Evolutionary conservation across 2,329 filamentous ascomycete genomes (phyloP), one percentile per base, ranked within the genome.

Genomic region (Cladophialophora chaetospira): DNA sequence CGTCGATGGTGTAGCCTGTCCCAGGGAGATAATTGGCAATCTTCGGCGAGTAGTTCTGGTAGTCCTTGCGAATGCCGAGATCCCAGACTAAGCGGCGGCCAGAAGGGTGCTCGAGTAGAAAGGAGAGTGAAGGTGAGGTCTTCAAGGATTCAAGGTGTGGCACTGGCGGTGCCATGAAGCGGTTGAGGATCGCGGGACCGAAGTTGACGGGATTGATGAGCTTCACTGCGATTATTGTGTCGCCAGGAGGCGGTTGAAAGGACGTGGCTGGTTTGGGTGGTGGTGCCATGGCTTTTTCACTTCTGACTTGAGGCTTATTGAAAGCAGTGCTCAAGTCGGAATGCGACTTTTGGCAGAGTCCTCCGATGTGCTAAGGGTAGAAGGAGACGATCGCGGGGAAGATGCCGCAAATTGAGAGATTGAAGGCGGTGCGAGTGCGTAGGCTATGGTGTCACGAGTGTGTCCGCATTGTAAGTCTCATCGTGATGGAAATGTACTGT

Each of bases 201-300:
- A 75, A 75, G 26, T 74, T 73, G 19, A 72, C 71, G 0, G 73
- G 67, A 43, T 73, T 74, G 25, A 75, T 74, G 35, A 75, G 62
- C 21, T 15, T 17, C 10, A 58, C 55, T 10, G 13, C 50, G 23
- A 56, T 15, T 11, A 17, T 28, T 13, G 42, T 26, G 11, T 56
- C 45, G 10, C 53, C 46, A 10, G 25, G 11, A 31, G 53, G 53
- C 15, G 50, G 8, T 13, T 52, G n/a, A 11, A 52, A 38, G 31
- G 25, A 19, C 8, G 42, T 10, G 42, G 15, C 25, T 40, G 36
- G 6, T n/a, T 10, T 10, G 42, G 15, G 9, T 40, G 36, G 6
- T n/a, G 36, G 36, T 31, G 28, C 28, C 28, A 31, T 31, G 28
- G n/a, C n/a, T n/a, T n/a, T n/a, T n/a, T n/a, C n/a, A n/a, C n/a